Conservation (phyloP, 306 rosid genomes). For the Benincasa hispida region DNA sequence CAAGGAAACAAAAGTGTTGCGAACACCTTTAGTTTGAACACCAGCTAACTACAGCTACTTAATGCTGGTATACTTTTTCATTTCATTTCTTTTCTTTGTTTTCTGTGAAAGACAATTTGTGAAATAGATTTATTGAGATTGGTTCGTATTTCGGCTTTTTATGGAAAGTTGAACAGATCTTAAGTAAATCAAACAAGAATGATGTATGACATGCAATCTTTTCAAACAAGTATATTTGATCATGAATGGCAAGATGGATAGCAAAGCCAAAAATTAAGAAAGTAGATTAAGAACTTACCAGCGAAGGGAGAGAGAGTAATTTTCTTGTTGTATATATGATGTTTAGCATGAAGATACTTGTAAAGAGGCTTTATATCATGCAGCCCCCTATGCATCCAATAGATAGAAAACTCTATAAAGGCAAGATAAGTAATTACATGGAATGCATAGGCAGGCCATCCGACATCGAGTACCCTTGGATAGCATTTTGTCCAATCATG, state of each 20-base stretch:
- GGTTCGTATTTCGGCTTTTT: background rate
- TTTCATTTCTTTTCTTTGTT: background rate
- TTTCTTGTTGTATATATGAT: conserved; percentile 89
- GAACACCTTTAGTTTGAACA: background rate
- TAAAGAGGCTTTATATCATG: conserved; percentile 93
- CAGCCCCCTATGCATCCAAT: conserved; percentile 90
- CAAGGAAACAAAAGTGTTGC: background rate
- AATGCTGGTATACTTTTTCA: background rate
- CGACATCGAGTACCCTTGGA: conserved; percentile 47
- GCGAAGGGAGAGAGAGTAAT: conserved; percentile 95
- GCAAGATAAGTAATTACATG: conserved; percentile 46
- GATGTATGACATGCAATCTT: background rate
- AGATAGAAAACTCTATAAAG: conserved; percentile 72
- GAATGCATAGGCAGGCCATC: conserved; percentile 40
- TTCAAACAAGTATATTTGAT: background rate
- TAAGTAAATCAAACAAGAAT: background rate
- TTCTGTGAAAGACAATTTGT: background rate
- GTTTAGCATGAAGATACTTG: conserved; percentile 80
- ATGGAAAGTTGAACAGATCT: background rate
- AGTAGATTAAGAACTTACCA: conserved; percentile 39
- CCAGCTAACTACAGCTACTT: background rate
- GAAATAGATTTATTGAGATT: background rate
- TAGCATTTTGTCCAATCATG: conserved; percentile 66
- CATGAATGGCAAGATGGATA: background rate
- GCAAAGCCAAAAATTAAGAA: background rate